Base-by-base conservation (phyloP, 2,329 filamentous ascomycete genomes). In the Colletotrichum sojae region DNA sequence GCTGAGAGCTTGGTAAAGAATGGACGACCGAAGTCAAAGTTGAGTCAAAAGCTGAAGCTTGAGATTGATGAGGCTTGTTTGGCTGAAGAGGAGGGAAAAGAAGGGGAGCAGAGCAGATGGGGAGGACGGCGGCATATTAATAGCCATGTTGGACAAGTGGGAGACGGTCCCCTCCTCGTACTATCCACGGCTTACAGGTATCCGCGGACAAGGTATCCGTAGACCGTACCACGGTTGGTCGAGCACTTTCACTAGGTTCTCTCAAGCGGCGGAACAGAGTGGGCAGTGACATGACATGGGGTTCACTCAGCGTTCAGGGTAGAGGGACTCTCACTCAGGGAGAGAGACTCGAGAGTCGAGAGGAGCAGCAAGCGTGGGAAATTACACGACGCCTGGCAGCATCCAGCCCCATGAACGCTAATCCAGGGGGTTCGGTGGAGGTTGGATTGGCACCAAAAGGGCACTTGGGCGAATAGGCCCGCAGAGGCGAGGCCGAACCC, bases 1-100 rank as follows among this genome's bases (percentile, higher is more conserved):
- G 77, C 75, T 71, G 62, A 67, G 74, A 76, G 75, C 78, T 78
- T 79, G 74, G 63, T 76, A 85, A 87, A 84, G 85, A 87, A 81
- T 86, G 85, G 85, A 87, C 85, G 85, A 87, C 85, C 85, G 84
- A 85, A 82, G 84, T 86, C 84, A 87, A 81, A 73, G 67, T 70
- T 76, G 81, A 82, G 81, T 81, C 78, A 80, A 80, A 77, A 76
- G 76, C 78, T 71, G 74, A 73, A 71, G 76, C 75, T 78, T 69
- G 64, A 66, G 78, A 77, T 76, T 78, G 74, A 77, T 75, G 73
- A 75, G 81, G 82, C 81, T 83, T 79, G 77, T 80, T 78, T 78
- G 79, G 83, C 82, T 85, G 82, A 74, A 71, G 80, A 80, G 72
- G 70, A 73, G 75, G 71, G 73, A 73, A 73, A 72, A 73, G 75